phyloP scores from a whole-genome alignment of 106 monocot genomes.

The Dioscorea alata region DNA sequence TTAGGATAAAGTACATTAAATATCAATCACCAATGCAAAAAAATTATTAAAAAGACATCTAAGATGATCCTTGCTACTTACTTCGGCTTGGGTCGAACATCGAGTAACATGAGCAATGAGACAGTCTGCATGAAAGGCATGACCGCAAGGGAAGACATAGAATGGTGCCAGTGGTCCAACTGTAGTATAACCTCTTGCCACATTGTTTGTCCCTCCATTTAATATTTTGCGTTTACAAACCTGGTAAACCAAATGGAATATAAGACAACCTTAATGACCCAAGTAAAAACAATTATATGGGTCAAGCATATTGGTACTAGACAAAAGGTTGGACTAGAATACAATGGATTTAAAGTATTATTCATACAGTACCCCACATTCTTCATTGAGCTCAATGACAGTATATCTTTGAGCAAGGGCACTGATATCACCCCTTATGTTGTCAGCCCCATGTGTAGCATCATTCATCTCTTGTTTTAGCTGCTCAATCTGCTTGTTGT shows the following conservation, averaged over 20 bases:
- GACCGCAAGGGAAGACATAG: slow-evolving; percentile 96
- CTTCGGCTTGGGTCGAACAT: slow-evolving; percentile 49
- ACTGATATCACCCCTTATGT: slow-evolving; percentile 89
- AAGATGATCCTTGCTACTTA: slow-evolving; percentile 22
- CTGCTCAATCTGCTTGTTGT: slow-evolving; percentile 94
- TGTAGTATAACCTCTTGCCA: slow-evolving; percentile 61
- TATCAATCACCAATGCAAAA: too few species aligned
- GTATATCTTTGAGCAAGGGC: slow-evolving; percentile 95
- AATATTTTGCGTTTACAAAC: slow-evolving; percentile 84
- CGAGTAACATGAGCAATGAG: slow-evolving; percentile 79
- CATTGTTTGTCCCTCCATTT: slow-evolving; percentile 47
- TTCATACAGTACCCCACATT: slow-evolving; percentile 69
- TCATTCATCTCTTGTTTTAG: slow-evolving; percentile 96
- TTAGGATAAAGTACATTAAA: too few species aligned
- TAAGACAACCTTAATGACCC: neutral
- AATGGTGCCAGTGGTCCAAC: slow-evolving; percentile 73
- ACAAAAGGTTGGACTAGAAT: neutral
- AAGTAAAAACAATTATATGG: neutral
- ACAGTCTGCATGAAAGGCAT: slow-evolving; percentile 89
- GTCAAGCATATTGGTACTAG: neutral
- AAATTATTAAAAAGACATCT: too few species aligned
- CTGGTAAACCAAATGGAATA: slow-evolving; percentile 17
- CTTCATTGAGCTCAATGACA: slow-evolving; percentile 88
- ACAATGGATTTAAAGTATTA: neutral
- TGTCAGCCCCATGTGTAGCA: slow-evolving; percentile 95